Conservation (phyloP, 768 basidiomycete genomes). For the Psilocybe sp. region DNA sequence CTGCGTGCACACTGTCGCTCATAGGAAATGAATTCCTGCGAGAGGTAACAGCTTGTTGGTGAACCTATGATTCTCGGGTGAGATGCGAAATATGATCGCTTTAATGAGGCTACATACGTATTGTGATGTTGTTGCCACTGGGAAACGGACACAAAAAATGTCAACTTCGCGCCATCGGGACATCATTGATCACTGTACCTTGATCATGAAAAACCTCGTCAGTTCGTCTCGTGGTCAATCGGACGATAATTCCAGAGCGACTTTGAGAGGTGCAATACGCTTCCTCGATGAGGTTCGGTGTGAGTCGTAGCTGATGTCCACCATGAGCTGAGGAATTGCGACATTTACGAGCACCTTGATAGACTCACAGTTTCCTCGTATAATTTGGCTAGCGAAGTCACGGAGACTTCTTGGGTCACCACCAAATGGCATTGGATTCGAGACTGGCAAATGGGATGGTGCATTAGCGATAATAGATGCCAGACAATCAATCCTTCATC, state of each 20-base stretch:
- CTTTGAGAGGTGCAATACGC: too few relatives aligned
- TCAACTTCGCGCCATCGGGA: too few relatives aligned
- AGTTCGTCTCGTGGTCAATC: too few relatives aligned
- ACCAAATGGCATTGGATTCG: constrained; percentile 60
- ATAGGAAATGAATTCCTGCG: constrained; percentile 36
- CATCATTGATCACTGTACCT: too few relatives aligned
- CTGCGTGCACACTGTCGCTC: constrained; percentile 20
- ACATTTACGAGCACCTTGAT: constrained; percentile 13
- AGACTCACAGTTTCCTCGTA: constrained; percentile 44
- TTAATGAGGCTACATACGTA: too few relatives aligned
- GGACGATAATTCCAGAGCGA: too few relatives aligned
- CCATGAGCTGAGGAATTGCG: constrained; percentile 8
- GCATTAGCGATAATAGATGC: constrained; percentile 15
- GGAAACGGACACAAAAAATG: too few relatives aligned
- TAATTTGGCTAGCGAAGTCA: constrained; percentile 42
- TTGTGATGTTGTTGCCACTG: too few relatives aligned
- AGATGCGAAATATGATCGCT: too few relatives aligned
- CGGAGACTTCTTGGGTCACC: constrained; percentile 42
- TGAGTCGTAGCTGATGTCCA: constrained; percentile 29
- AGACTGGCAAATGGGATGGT: constrained; percentile 30
- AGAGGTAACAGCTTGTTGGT: constrained; percentile 12
- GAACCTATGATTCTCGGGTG: too few relatives aligned
- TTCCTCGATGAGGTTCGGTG: constrained; percentile 1
- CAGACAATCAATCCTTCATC: constrained; percentile 3
- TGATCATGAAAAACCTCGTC: too few relatives aligned